A percentile compares a stretch with the other conserved stretches of the same genome.
phyloP scores from a whole-genome alignment of 1,139 yeast species.

The Kodamaea sp. region DNA sequence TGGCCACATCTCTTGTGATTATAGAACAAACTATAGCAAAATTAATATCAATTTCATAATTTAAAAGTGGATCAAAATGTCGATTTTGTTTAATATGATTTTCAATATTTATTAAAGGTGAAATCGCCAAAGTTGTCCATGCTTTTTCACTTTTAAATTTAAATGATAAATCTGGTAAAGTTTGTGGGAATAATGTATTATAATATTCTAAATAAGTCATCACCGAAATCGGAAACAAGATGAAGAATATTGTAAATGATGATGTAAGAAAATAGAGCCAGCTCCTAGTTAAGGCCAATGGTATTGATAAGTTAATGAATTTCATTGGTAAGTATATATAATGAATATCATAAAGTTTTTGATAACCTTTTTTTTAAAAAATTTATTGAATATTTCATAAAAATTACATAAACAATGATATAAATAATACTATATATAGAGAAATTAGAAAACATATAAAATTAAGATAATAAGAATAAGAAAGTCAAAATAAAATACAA shows the following conservation, averaged over 20 bases:
- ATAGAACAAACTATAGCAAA: constrained; percentile 29
- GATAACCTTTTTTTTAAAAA: too few species aligned
- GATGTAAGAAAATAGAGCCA: constrained; percentile 11
- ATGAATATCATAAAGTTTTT: not conserved
- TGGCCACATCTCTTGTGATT: constrained; percentile 7
- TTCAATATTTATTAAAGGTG: constrained; percentile 8
- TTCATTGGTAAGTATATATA: not conserved
- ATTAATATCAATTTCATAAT: constrained; percentile 20
- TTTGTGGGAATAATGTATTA: constrained; percentile 30
- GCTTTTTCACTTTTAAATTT: constrained; percentile 18
- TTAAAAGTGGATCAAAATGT: constrained; percentile 11
- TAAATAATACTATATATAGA: too few species aligned
- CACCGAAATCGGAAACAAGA: constrained; percentile 37
- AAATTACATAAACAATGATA: too few species aligned
- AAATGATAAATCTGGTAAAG: constrained; percentile 26
- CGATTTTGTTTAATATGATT: constrained; percentile 10
- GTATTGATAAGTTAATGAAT: constrained; percentile 1
- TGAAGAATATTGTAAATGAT: constrained; percentile 13
- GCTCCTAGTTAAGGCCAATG: constrained; percentile 9
- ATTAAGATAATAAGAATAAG: not conserved
- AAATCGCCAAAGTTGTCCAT: too few species aligned
- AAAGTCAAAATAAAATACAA: not conserved
- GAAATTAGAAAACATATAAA: too few species aligned
- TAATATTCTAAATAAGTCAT: constrained; percentile 37
- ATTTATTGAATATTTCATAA: too few species aligned